Evolutionary conservation across 768 basidiomycete genomes (phyloP), one percentile per base, ranked within the genome.

Genomic region (Fistulinella prunicolor): DNA sequence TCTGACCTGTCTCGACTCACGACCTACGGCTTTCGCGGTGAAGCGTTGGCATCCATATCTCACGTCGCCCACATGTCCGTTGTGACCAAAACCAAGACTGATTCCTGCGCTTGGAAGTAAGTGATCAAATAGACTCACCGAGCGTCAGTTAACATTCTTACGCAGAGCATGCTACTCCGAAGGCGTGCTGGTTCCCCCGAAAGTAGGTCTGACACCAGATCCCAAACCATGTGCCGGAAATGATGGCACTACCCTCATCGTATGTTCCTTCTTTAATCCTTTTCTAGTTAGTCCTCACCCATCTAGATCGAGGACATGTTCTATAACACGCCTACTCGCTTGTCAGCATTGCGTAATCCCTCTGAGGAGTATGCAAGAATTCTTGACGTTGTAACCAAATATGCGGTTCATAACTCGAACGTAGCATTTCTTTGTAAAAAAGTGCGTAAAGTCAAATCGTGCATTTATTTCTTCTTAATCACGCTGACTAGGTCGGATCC

Each of bases 21-120:
- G 2, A 98, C 95, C 0, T 98, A 97, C 65, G 96, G 96, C 1
- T 99, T 99, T 67, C 81, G 96, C 43, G 95, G 96, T 23, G 96
- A 99, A 70, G 96, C 96, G 0, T 71, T 99, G 40, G 96, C 95
- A 3, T 94, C 92, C 12, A 91, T 99, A 50, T 94, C 92, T 5
- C 93, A 96, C 68, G 91, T 95, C 34, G 85, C 94, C 1, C 89
- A 88, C 64, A 73, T 99, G 46, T 82, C 83, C 16, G 87, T 98
- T 9, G 70, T 89, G n/a, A 96, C 93, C 6, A 98, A 97, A 72
- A 92, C 88, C 0, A 88, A 81, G 61, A 60, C 72, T 0, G 91
- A 93, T 34, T 68, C 75, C 3, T 92, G 88, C 66, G 95, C 93
- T 6, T 97, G 92, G 91, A 96, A 86, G 95, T 96, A 62, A 65